Percentiles rank a stretch among this genome's conserved stretches.
Evolutionary conservation across 2,329 filamentous ascomycete genomes (phyloP).

Genomic region (Pseudopyrenochaeta lycopersici): DNA sequence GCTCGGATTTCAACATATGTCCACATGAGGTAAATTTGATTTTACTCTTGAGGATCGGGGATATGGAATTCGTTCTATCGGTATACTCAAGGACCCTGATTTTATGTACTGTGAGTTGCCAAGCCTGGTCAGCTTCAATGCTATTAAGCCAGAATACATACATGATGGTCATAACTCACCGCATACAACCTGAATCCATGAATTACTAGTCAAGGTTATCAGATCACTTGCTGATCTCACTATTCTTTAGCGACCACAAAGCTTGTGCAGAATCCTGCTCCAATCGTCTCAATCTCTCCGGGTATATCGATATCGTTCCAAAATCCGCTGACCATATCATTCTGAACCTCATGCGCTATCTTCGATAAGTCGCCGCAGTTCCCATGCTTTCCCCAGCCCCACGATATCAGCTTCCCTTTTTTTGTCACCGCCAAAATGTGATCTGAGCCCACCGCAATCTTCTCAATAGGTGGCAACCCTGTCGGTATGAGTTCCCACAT

Average conservation of each 20-base stretch:
- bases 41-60: too few relatives aligned
- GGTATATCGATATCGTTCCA: slow-evolving; percentile 40
- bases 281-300: slow-evolving; percentile 29
- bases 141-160: too few relatives aligned
- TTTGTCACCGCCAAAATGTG: slow-evolving; percentile 79
- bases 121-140: too few relatives aligned
- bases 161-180: too few relatives aligned
- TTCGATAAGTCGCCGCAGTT: slow-evolving; percentile 74
- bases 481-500: slow-evolving; percentile 80
- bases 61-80: too few relatives aligned
- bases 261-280: slow-evolving; percentile 39
- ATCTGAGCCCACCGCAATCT: slow-evolving; percentile 87
- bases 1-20: too few relatives aligned
- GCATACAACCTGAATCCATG: too few relatives aligned
- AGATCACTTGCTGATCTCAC: neutral
- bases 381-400: slow-evolving; percentile 98
- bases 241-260: slow-evolving; percentile 29
- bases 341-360: slow-evolving; percentile 21
- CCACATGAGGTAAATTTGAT: too few relatives aligned
- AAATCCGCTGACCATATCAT: slow-evolving; percentile 39
- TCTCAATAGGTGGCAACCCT: slow-evolving; percentile 65
- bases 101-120: too few relatives aligned
- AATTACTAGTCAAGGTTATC: neutral
- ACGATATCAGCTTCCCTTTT: slow-evolving; percentile 75
- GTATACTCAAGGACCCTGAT: too few relatives aligned